Base-by-base conservation (phyloP, 2,329 filamentous ascomycete genomes). In the Alternaria hordeiaustralica region DNA sequence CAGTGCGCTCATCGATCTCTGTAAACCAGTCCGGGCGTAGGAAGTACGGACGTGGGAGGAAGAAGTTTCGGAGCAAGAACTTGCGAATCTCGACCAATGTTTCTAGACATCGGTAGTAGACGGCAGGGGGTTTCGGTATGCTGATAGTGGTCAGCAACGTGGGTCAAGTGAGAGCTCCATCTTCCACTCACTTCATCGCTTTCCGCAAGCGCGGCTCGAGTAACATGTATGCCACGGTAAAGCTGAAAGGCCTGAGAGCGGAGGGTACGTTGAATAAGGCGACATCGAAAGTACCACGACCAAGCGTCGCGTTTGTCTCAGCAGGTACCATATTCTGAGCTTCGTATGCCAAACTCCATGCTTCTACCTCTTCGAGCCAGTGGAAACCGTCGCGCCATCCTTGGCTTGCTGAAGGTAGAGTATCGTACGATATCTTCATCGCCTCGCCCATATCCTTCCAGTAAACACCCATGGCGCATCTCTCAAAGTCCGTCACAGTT, bases 401-500 rank as follows among this genome's bases (percentile, higher is more conserved):
- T 33, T 44, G 33, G 0, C 69, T 67, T 6, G 82, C 84, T 0
- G 82, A 82, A 10, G 57, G 54, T n/a, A 88, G 78, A 1, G 65
- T 73, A 2, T 79, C 78, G 51, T 82, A 87, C 4, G 80, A 79
- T 59, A 94, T 91, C 0, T 84, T 85, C 87, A 94, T 90, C 56
- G 87, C 87, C 69, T 93, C 89, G 13, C 91, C 91, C 15, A 92
- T 80, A 56, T 84, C 84, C 77, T 91, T 92, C 91, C 90, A 94
- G 71, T 91, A 21, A 0, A 65, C 71, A 59, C 64, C 72, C 73
- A 90, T 78, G 0, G 90, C 91, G 65, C 89, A 91, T 10, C 83
- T 77, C 77, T 94, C 92, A 78, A 94, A 83, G 1, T 90, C 87
- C 15, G 85, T 90, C 21, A 92, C 76, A 5, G 80, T 43, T 2